Evolutionary conservation across 768 basidiomycete species (phyloP).

Genomic region (Filobasidium wieringae): DNA sequence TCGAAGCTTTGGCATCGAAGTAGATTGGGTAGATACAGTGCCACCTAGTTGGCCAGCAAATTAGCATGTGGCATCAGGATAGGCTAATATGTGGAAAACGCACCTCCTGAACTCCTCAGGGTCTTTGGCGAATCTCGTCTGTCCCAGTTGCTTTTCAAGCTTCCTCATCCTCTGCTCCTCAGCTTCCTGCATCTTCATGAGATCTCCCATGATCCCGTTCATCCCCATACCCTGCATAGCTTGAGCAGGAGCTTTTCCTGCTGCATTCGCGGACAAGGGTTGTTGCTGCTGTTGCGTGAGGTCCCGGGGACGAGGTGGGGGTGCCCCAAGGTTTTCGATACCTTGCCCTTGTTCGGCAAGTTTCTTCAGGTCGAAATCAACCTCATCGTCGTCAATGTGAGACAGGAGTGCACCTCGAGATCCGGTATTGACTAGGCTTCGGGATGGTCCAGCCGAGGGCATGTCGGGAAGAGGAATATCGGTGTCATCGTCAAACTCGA

Average conservation of each 20-base stretch:
- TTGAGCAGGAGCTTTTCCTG: background rate
- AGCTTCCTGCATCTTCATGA: constrained; percentile 35
- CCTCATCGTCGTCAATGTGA: constrained; percentile 56
- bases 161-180: constrained; percentile 31
- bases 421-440: constrained; percentile 52
- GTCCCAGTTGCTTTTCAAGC: constrained; percentile 30
- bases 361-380: constrained; percentile 32
- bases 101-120: constrained; percentile 30
- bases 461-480: constrained; percentile 68
- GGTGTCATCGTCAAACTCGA: constrained; percentile 86
- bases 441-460: constrained; percentile 28
- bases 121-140: constrained; percentile 19
- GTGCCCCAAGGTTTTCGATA: constrained; percentile 3
- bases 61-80: background rate
- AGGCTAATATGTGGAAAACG: constrained; percentile 10
- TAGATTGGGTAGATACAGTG: constrained; percentile 93
- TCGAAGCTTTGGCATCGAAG: constrained; percentile 81
- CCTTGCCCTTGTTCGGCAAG: constrained; percentile 11
- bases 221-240: constrained; percentile 20
- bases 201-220: constrained; percentile 40
- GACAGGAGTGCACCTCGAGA: constrained; percentile 64
- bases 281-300: constrained; percentile 11
- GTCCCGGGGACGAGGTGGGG: constrained; percentile 10
- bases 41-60: constrained; percentile 51
- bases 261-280: constrained; percentile 10